A percentile compares a stretch with the other conserved stretches of the same genome.
Conservation (phyloP, 2,329 filamentous ascomycete genomes). For the Pestalotiopsis sp. region DNA sequence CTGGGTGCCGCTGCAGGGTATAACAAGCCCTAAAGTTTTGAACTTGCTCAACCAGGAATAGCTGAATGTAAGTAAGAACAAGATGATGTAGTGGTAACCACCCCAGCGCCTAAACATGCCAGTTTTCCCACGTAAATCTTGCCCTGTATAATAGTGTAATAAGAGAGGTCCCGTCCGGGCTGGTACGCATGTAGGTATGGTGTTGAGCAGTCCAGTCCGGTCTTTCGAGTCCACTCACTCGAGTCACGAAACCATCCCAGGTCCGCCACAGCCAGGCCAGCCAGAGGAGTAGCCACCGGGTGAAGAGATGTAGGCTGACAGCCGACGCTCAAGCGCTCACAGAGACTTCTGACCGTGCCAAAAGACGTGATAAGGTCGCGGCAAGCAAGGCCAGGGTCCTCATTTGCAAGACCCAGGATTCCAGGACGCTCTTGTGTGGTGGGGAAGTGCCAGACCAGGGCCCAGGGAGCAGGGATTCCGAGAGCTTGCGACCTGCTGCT, state of each 20-base stretch:
- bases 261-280: neutral
- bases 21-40: constrained; percentile 5
- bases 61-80: constrained; percentile 3
- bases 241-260: neutral
- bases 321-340: neutral
- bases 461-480: constrained; percentile 4
- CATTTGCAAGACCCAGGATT: constrained; percentile 9
- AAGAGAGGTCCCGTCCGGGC: neutral
- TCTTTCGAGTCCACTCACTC: neutral
- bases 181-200: neutral
- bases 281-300: neutral
- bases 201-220: neutral
- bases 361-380: constrained; percentile 10
- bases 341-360: neutral
- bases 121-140: neutral
- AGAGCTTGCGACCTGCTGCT: constrained; percentile 8
- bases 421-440: constrained; percentile 7
- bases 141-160: neutral
- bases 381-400: constrained; percentile 11
- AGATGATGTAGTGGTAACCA: constrained; percentile 7
- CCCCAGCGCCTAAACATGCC: neutral
- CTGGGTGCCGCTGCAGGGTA: constrained; percentile 7
- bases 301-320: neutral
- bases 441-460: constrained; percentile 10
- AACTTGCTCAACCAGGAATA: constrained; percentile 12